phyloP scores from a whole-genome alignment of 208 protist genomes.

The Phytomonas sp. region DNA sequence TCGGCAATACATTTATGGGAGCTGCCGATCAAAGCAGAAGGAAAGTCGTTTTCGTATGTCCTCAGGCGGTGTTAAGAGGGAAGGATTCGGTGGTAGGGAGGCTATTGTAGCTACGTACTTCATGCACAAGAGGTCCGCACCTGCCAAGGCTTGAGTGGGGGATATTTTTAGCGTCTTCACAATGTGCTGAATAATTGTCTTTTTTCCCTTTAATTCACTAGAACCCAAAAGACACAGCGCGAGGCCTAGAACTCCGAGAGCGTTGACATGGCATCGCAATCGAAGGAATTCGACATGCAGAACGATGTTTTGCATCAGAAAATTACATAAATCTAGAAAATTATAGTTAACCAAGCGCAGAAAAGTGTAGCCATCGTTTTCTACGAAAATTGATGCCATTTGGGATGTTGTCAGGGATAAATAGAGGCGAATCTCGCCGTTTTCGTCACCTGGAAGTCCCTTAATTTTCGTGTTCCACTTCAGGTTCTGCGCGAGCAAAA shows the following conservation, averaged over 20 bases:
- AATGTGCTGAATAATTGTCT: slow-evolving; percentile 39
- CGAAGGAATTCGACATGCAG: slow-evolving; percentile 79
- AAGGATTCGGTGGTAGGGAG: slow-evolving; percentile 13
- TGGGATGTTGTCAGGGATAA: slow-evolving; percentile 40
- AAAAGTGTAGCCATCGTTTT: slow-evolving; percentile 49
- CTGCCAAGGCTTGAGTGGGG: slow-evolving; percentile 39
- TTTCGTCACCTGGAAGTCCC: slow-evolving; percentile 33
- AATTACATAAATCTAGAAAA: slow-evolving; percentile 64
- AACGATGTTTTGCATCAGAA: slow-evolving; percentile 62
- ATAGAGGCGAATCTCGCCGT: slow-evolving; percentile 40
- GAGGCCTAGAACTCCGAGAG: slow-evolving; percentile 49
- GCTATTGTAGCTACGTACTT: slow-evolving; percentile 48
- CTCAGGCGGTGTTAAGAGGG: slow-evolving; percentile 22
- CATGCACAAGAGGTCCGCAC: slow-evolving; percentile 47
- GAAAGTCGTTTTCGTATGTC: slow-evolving; percentile 48
- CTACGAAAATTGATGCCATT: slow-evolving; percentile 55
- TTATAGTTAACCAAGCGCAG: slow-evolving; percentile 55
- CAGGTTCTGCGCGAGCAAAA: slow-evolving; percentile 42
- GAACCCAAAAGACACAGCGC: slow-evolving; percentile 49
- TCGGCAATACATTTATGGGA: slow-evolving; percentile 13
- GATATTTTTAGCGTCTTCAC: slow-evolving; percentile 55
- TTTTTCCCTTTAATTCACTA: slow-evolving; percentile 26
- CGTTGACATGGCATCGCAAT: slow-evolving; percentile 48
- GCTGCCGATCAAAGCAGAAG: slow-evolving; percentile 34
- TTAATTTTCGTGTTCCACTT: slow-evolving; percentile 22